A percentile compares a stretch with the other conserved stretches of the same genome.
These are phyloP conservation scores for Sarocladiaceae sp. DNA, from an alignment of 2,329 filamentous ascomycete species.

Conservation along the genomic window DNA sequence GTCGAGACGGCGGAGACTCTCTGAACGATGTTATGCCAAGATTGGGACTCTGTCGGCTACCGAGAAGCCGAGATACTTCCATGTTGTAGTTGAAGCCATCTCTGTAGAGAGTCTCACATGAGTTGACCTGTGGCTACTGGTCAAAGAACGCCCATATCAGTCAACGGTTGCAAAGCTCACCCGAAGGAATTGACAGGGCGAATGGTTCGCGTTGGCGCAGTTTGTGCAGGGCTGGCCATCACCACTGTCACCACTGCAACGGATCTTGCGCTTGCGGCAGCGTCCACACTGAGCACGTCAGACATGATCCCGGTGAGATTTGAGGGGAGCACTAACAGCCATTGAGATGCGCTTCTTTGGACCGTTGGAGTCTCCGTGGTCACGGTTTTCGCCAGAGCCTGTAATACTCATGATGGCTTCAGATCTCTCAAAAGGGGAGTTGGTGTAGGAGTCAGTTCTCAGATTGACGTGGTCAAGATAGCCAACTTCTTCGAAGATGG, in stretches of 20 bases:
- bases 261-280: slow-evolving; percentile 90
- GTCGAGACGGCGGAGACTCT: too few species aligned
- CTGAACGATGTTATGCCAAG: too few species aligned
- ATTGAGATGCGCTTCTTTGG: slow-evolving; percentile 54
- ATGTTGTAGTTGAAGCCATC: slow-evolving; percentile 6
- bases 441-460: neutral
- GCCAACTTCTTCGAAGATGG: neutral
- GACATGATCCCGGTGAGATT: neutral
- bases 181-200: slow-evolving; percentile 72
- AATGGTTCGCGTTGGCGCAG: slow-evolving; percentile 67
- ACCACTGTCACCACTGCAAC: slow-evolving; percentile 80
- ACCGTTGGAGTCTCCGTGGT: slow-evolving; percentile 20
- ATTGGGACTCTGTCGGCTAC: too few species aligned
- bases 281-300: slow-evolving; percentile 63
- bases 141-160: slow-evolving; percentile 8
- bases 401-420: slow-evolving; percentile 23
- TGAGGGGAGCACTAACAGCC: slow-evolving; percentile 31
- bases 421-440: slow-evolving; percentile 9
- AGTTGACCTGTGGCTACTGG: neutral
- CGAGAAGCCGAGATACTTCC: neutral
- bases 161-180: slow-evolving; percentile 52
- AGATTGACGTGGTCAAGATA: neutral
- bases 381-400: slow-evolving; percentile 25
- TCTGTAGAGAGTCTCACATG: slow-evolving; percentile 4
- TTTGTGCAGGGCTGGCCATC: slow-evolving; percentile 74